A percentile compares a stretch with the other conserved stretches of the same genome.
phyloP scores from a whole-genome alignment of 2,329 filamentous ascomycete species.

The Talaromyces sp. region DNA sequence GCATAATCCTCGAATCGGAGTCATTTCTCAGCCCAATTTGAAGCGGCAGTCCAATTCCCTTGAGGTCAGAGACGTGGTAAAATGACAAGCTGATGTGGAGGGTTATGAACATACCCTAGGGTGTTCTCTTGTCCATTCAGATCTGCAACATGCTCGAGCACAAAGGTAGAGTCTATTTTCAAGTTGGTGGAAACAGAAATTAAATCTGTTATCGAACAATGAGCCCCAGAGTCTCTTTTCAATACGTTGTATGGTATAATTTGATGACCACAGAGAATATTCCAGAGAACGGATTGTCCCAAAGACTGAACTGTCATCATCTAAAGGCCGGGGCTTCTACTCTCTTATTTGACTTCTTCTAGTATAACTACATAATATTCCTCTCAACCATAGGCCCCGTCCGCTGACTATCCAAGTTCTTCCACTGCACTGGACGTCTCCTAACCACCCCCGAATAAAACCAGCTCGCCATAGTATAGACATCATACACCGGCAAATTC shows the following conservation, averaged over 20 bases:
- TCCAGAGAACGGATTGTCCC: background rate
- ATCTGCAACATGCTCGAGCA: constrained; percentile 3
- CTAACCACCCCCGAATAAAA: constrained; percentile 34
- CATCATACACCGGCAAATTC: constrained; percentile 35
- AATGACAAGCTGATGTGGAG: background rate
- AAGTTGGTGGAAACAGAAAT: constrained; percentile 3
- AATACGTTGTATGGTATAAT: background rate
- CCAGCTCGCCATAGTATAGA: constrained; percentile 36
- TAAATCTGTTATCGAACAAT: background rate
- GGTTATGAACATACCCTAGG: constrained; percentile 8
- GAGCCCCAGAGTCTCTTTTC: background rate
- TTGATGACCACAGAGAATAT: background rate
- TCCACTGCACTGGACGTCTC: constrained; percentile 11
- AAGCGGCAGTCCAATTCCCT: background rate
- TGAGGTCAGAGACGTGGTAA: background rate
- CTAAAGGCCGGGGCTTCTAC: background rate
- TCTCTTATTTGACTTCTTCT: background rate
- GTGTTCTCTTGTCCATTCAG: background rate
- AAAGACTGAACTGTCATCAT: background rate
- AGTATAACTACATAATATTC: constrained; percentile 12
- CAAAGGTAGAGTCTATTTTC: constrained; percentile 11
- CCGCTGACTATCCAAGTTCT: constrained; percentile 10
- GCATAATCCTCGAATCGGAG: too few relatives aligned
- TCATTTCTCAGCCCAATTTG: constrained; percentile 50
- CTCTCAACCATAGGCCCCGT: constrained; percentile 12